Conservation (phyloP, 306 rosid species). For the Fragaria ananassa region DNA sequence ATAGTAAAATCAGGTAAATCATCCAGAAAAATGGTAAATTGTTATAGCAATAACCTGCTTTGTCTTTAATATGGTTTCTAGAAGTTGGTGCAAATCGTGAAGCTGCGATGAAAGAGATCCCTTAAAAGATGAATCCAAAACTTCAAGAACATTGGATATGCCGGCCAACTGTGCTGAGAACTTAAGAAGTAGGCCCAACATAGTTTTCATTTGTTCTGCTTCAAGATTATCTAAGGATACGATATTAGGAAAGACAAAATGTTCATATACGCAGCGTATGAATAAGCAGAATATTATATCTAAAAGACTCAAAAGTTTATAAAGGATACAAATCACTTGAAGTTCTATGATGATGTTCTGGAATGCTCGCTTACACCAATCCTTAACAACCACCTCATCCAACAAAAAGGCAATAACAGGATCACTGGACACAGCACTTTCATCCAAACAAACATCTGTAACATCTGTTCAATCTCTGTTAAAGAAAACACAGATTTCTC, state of each 20-base stretch:
- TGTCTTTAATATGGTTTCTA: conserved; percentile 73
- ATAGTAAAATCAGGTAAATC: conserved; percentile 9
- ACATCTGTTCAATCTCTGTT: conserved; percentile 66
- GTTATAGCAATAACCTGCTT: conserved; percentile 68
- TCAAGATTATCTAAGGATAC: conserved; percentile 60
- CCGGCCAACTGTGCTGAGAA: conserved; percentile 64
- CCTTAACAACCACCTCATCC: conserved; percentile 99
- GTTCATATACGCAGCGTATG: conserved; percentile 5
- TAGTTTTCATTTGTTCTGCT: conserved; percentile 45
- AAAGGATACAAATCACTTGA: conserved; percentile 83
- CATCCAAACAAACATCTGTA: conserved; percentile 98
- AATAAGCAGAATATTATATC: conserved; percentile 8
- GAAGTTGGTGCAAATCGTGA: conserved; percentile 74
- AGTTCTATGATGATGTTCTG: conserved; percentile 61
- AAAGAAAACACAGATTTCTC: conserved; percentile 43
- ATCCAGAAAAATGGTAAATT: conserved; percentile 1
- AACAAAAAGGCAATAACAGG: conserved; percentile 95
- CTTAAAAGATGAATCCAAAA: conserved; percentile 83
- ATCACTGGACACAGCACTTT: conserved; percentile 95
- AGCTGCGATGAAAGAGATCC: conserved; percentile 82
- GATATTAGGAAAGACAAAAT: conserved; percentile 34
- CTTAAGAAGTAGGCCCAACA: conserved; percentile 62
- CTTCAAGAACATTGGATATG: conserved; percentile 82
- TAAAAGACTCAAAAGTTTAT: conserved; percentile 8
- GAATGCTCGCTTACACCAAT: conserved; percentile 95